Percentiles rank a stretch among this genome's conserved stretches.
phyloP scores from a whole-genome alignment of 2,329 filamentous ascomycete genomes.

The Arthrinium puccinioides region DNA sequence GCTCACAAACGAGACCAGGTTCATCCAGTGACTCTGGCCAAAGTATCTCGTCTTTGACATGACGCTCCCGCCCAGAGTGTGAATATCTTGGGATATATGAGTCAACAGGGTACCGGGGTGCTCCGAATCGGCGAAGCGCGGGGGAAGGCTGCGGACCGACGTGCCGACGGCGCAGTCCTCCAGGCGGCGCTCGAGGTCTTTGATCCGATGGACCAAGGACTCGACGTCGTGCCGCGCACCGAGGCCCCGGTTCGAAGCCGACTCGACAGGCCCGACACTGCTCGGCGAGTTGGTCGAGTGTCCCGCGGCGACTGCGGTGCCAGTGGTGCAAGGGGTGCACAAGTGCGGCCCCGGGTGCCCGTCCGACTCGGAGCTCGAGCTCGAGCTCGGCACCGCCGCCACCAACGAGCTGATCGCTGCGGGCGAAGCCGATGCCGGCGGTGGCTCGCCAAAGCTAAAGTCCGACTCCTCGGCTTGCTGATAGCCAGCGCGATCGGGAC shows the following conservation, averaged over 20 bases:
- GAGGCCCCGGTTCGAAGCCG: background rate
- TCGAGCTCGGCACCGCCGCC: conserved; percentile 1
- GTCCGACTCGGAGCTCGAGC: conserved; percentile 6
- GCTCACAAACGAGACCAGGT: background rate
- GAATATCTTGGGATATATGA: conserved; percentile 8
- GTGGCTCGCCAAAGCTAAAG: too few species aligned
- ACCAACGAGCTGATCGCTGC: too few species aligned
- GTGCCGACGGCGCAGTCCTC: conserved; percentile 12
- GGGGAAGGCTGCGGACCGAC: conserved; percentile 11
- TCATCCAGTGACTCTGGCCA: conserved; percentile 13
- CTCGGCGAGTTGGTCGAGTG: background rate
- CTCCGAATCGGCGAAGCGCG: conserved; percentile 5
- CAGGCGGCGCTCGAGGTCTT: conserved; percentile 36
- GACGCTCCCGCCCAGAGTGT: conserved; percentile 18
- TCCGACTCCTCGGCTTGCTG: too few species aligned
- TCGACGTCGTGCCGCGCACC: conserved; percentile 9
- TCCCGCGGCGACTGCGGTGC: background rate
- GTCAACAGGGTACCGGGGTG: background rate
- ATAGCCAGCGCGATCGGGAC: conserved; percentile 7
- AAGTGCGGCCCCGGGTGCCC: background rate
- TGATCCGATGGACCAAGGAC: conserved; percentile 28
- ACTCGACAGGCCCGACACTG: background rate
- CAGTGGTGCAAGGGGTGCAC: background rate
- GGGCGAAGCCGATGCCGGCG: too few species aligned
- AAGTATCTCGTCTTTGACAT: conserved; percentile 23